These are phyloP conservation scores for Sonneratia alba DNA, from an alignment of 345 rosid genomes.

Conservation along the genomic window DNA sequence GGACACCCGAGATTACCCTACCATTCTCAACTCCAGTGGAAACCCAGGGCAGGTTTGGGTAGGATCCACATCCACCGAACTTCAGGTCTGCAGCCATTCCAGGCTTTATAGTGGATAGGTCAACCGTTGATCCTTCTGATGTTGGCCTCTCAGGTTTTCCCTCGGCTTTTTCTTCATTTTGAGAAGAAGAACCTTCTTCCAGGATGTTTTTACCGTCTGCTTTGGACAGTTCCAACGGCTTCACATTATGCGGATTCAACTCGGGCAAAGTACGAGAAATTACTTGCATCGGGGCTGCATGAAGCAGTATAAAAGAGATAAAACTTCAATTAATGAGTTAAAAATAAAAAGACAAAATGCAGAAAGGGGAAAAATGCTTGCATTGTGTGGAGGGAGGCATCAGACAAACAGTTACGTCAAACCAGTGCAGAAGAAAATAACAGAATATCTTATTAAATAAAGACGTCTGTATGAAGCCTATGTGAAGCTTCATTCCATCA, in stretches of 20 bases:
- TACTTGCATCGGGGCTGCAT: slow-evolving; percentile 32
- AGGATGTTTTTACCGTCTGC: slow-evolving; percentile 54
- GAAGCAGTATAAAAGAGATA: background rate
- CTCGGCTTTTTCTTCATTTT: slow-evolving; percentile 43
- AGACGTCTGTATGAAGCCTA: too few species aligned
- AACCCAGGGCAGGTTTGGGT: slow-evolving; percentile 91
- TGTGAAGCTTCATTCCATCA: too few species aligned
- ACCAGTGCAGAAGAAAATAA: too few species aligned
- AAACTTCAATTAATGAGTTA: background rate
- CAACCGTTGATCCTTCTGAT: slow-evolving; percentile 41
- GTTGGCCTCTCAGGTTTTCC: slow-evolving; percentile 39
- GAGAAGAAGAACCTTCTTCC: slow-evolving; percentile 67
- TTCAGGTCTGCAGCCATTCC: slow-evolving; percentile 79
- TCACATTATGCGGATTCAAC: slow-evolving; percentile 26
- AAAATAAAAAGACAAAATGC: background rate
- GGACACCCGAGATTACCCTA: slow-evolving; percentile 80
- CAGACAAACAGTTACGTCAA: background rate
- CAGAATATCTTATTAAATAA: too few species aligned
- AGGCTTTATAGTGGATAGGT: slow-evolving; percentile 74
- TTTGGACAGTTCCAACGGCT: slow-evolving; percentile 34
- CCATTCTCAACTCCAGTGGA: slow-evolving; percentile 85
- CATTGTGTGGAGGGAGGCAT: background rate
- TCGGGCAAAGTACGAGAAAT: slow-evolving; percentile 30
- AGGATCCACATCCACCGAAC: slow-evolving; percentile 85
- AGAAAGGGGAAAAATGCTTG: background rate